A percentile compares a stretch with the other conserved stretches of the same genome.
These are phyloP conservation scores for Melastoma candidum DNA, from an alignment of 441 rosid genomes.

Conservation along the genomic window DNA sequence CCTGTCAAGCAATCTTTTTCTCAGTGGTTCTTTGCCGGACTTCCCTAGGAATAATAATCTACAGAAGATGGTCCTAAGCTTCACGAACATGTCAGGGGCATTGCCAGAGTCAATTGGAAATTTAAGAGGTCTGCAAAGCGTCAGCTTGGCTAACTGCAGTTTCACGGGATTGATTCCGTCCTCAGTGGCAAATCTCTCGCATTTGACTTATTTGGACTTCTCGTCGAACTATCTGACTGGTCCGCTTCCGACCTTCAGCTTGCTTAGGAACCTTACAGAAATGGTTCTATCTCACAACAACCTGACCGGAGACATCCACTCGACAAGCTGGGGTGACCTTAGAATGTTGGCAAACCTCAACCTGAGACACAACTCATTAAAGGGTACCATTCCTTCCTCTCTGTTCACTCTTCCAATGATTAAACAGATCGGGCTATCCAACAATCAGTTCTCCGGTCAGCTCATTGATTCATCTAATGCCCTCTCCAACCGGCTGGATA, in stretches of 20 bases:
- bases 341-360: slow-evolving; percentile 15
- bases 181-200: slow-evolving; percentile 10
- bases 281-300: slow-evolving; percentile 15
- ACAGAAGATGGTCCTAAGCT: slow-evolving; percentile 12
- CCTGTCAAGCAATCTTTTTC: slow-evolving; percentile 4
- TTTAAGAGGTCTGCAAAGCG: slow-evolving; percentile 4
- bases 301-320: slow-evolving; percentile 13
- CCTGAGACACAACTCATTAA: slow-evolving; percentile 18
- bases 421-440: slow-evolving; percentile 16
- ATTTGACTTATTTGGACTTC: slow-evolving; percentile 18
- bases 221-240: slow-evolving; percentile 20
- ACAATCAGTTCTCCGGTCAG: slow-evolving; percentile 24
- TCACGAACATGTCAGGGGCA: slow-evolving; percentile 16
- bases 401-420: slow-evolving; percentile 19
- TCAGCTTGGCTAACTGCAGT: slow-evolving; percentile 12
- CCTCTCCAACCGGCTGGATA: slow-evolving; percentile 5
- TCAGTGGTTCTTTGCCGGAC: slow-evolving; percentile 17
- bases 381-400: slow-evolving; percentile 25
- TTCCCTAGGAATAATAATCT: slow-evolving; percentile 16
- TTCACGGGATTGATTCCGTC: slow-evolving; percentile 25
- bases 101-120: slow-evolving; percentile 21
- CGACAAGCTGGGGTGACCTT: slow-evolving; percentile 16
- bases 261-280: slow-evolving; percentile 11
- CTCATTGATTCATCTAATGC: background rate
- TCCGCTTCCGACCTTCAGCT: slow-evolving; percentile 11